Percentiles rank a stretch among this genome's conserved stretches.
phyloP scores from a whole-genome alignment of 2,329 filamentous ascomycete genomes.

The Trichoderma sp. region DNA sequence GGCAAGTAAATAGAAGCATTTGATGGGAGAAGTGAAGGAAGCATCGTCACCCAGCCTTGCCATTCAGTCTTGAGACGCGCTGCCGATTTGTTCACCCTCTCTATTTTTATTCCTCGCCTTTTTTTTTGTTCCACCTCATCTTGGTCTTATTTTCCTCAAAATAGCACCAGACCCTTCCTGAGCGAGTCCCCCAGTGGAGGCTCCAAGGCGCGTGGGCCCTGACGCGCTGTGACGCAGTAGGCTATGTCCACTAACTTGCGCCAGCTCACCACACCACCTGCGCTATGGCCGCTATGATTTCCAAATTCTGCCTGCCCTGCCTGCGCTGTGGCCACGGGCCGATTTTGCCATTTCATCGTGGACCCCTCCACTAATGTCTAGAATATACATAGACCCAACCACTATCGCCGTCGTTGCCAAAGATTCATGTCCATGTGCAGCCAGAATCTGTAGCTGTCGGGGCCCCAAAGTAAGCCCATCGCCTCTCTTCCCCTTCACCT shows the following conservation, averaged over 20 bases:
- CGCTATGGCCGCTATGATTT: slow-evolving; percentile 4
- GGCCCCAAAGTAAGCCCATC: slow-evolving; percentile 9
- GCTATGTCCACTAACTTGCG: slow-evolving; percentile 6
- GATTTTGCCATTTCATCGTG: slow-evolving; percentile 6
- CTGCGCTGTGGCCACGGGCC: not conserved
- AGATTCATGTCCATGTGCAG: slow-evolving; percentile 2
- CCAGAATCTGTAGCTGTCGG: slow-evolving; percentile 9
- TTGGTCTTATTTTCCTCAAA: not conserved
- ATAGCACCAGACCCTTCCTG: not conserved
- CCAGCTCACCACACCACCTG: not conserved
- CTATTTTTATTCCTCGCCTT: not conserved
- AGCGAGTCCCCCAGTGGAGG: not conserved
- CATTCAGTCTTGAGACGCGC: not conserved
- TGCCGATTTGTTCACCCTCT: not conserved
- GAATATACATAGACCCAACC: slow-evolving; percentile 23
- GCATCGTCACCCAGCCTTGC: not conserved
- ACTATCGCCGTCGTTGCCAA: slow-evolving; percentile 13
- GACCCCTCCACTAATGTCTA: slow-evolving; percentile 21
- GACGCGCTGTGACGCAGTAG: slow-evolving; percentile 19
- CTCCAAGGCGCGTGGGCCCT: slow-evolving; percentile 7
- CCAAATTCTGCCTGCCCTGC: not conserved
- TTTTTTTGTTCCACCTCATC: not conserved
- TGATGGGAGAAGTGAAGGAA: not conserved
- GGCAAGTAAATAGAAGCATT: slow-evolving; percentile 13
- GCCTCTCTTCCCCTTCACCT: not conserved